These are phyloP conservation scores for Fusarium zealandicum DNA, from an alignment of 2,329 filamentous ascomycete species.

Conservation along the genomic window DNA sequence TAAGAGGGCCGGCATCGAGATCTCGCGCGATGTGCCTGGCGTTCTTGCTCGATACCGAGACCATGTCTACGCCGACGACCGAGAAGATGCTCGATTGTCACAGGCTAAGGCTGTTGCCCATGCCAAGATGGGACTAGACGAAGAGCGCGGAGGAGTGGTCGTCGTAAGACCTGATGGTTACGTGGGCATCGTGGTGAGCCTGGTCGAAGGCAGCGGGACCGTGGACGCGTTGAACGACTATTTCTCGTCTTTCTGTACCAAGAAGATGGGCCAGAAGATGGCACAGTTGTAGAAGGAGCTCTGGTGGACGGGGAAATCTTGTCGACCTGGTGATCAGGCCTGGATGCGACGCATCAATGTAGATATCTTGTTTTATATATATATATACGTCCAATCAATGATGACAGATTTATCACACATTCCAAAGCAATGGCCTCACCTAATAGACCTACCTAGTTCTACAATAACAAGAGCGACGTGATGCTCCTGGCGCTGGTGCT, in stretches of 20 bases:
- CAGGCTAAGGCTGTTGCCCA: constrained; percentile 78
- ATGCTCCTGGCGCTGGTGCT: too few relatives aligned
- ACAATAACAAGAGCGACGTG: too few relatives aligned
- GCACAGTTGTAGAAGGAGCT: constrained; percentile 37
- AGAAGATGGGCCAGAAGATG: constrained; percentile 54
- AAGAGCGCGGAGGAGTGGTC: constrained; percentile 77
- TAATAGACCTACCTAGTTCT: too few relatives aligned
- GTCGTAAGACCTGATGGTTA: constrained; percentile 89
- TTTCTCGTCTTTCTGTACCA: constrained; percentile 76
- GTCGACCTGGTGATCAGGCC: background rate
- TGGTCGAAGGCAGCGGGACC: constrained; percentile 80
- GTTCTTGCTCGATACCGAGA: constrained; percentile 78
- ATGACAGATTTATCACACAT: too few relatives aligned
- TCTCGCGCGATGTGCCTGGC: constrained; percentile 72
- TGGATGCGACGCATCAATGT: background rate
- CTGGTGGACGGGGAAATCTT: background rate
- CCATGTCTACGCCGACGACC: constrained; percentile 87
- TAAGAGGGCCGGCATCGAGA: constrained; percentile 73
- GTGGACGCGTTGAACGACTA: constrained; percentile 84
- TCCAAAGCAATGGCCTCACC: too few relatives aligned
- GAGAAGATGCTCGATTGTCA: constrained; percentile 74
- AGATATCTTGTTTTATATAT: background rate
- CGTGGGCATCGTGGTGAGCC: constrained; percentile 75
- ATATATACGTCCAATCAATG: too few relatives aligned
- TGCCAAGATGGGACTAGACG: constrained; percentile 82